Evolutionary conservation across 2,329 filamentous ascomycete genomes (phyloP), one percentile per base, ranked within the genome.

Genomic region (Cercospora sp.): DNA sequence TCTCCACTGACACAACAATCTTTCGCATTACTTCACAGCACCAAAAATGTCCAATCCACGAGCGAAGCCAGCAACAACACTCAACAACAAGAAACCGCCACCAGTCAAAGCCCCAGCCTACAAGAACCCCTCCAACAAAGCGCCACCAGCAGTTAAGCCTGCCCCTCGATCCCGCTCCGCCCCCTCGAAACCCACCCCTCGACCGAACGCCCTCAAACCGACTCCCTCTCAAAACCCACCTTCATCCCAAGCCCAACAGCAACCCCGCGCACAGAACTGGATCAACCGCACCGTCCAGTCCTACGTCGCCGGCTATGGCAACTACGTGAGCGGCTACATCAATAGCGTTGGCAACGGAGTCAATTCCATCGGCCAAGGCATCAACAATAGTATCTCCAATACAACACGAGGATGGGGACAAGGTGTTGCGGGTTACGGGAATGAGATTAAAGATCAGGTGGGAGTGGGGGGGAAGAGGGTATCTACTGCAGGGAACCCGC

Each of bases 371-470:
- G 83, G 83, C 8, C 78, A 78, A 66, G 82, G 82, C 6, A 76
- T 83, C 42, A 82, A 82, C 5, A 72, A 78, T 28, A 77, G 75
- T 45, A 80, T 85, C 53, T 74, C 83, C 58, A 79, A 81, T 66
- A 79, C 81, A 3, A 80, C 82, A 2, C 79, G 82, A 51, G 74
- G 75, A 58, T 84, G 82, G 83, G 83, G 82, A 64, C 82, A 84
- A 72, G 77, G 80, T 57, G 80, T 84, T 3, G 80, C 82, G 51
- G 81, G 81, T 48, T 84, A 84, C 67, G 83, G 83, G 28, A 84
- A 85, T 73, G 79, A 79, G 33, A 80, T 85, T 74, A 85, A 85
- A 70, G 83, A 84, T 71, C 74, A 77, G 5, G 80, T 83, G 0
- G 81, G 80, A 40, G 82, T 83, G 1, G 75, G 77, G 3, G 83